Base-by-base conservation (phyloP, 140 eudicot species). In the Erigeron philadelphicus region DNA sequence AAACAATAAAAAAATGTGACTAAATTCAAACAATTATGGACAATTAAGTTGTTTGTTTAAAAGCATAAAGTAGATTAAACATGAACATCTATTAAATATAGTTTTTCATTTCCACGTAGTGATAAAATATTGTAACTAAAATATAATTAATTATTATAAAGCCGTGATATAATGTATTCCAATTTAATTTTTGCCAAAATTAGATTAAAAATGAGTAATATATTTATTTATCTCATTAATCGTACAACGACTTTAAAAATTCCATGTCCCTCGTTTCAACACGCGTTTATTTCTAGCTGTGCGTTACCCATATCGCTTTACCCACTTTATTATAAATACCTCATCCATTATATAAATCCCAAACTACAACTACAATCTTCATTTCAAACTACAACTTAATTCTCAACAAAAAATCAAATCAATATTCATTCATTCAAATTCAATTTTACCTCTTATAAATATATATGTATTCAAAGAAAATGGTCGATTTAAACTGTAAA, bases 401-500 rank as follows among this genome's bases (percentile, higher is more conserved):
- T 31, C 38, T 31, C 38, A 31, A 31, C 38, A 31, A 31, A 31
- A 31, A 54, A 54, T 2, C 19, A 54, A 19, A 21, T 21, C 1
- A 0, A 2, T 12, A 13, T 57, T 66, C 68, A 65, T 55, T 44
- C 8, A 70, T 41, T 43, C 13, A 43, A 57, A 54, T 7, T 50
- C 63, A 1, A 0, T 31, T 6, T 15, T 15, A 11, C 17, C 58
- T 52, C 8, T 7, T 15, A 52, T 52, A 5, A 47, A 0, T 11
- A 11, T 23, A 35, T 64, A 62, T 71, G 53, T 72, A 61, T 70
- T 6, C 12, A 50, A 12, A 25, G 44, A 78, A 76, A 15, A 90
- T 90, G 97, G 90, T 88, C 19, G 95, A 87, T 80, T 48, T 83
- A 19, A 86, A 83, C 60, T 83, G 95, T 58, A 90, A 90, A 72